Evolutionary conservation across 108 stramenopile genomes (phyloP), one percentile per base, ranked within the genome.

Genomic region (Skeletonema potamos): DNA sequence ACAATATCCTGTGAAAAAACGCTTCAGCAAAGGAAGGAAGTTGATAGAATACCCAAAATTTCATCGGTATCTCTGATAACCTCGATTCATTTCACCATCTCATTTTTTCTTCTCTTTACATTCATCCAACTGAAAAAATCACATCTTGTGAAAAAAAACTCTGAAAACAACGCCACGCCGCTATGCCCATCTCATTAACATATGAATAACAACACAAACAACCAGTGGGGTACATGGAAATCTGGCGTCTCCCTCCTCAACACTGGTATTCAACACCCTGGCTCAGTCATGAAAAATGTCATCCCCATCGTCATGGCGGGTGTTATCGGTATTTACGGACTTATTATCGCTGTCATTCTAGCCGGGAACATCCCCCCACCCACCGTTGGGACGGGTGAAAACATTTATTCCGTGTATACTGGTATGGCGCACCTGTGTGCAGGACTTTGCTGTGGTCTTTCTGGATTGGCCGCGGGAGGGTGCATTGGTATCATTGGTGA

Each of bases 291-390:
- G 91, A 94, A 94, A 63, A 94, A 94, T 70, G 89, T 94, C 20
- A 92, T 94, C 58, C 93, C 93, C 18, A 87, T 94, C 71, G 93
- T 94, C 73, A 94, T 94, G 93, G 93, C 93, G 18, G 93, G 93
- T 69, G 92, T 94, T 9, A 92, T 94, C 76, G 93, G 93, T 18
- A 94, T 94, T 46, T 94, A 94, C 73, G 93, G 93, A 3, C 86
- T 94, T 11, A 91, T 94, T 55, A 86, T 94, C 9, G 89, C 86
- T 54, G 93, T 94, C 58, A 94, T 94, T 67, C 69, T 94, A 24
- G 86, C 83, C 18, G 89, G 89, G 44, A 82, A 81, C 57, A 89
- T 94, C 62, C 74, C 75, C 20, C 81, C 62, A 54, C 93, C 93
- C 18, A 67, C 72, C 12, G 67, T 57, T 15, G 82, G 69, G 22